Base-by-base conservation (phyloP, 225 moss, liverwort and hornwort species). In the Pseudoscleropodium purum region DNA sequence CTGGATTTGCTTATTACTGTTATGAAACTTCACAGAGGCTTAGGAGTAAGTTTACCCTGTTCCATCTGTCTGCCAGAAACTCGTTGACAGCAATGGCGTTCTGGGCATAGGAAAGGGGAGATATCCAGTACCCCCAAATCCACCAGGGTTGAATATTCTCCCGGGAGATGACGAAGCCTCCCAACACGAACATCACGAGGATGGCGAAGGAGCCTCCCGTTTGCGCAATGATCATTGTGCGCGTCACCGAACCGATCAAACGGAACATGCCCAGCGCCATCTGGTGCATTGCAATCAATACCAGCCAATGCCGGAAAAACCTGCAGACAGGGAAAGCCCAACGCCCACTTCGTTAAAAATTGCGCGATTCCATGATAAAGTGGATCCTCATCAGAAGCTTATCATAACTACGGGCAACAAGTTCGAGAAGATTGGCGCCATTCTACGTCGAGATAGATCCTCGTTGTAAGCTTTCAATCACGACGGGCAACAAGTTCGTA, bases 211-310 rank as follows among this genome's bases (percentile, higher is more conserved):
- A 91, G 43, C 97, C 97, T 16, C 94, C 95, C 2, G 97, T 95
- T 85, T 98, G 97, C 29, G 98, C 97, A 11, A 98, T 89, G 30
- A 96, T 95, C 96, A 98, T 95, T 52, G 93, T 92, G 30, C 98
- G 95, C 54, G 93, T 94, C 69, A 98, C 85, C 3, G 98, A 91
- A 75, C 94, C 97, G 62, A 98, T 91, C 37, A 94, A 77, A 56
- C 97, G 95, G 63, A 98, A 98, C 34, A 98, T 56, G 11, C 94
- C 96, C 13, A 97, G 85, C 39, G 98, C 95, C 98, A 98, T 95
- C 90, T 98, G 97, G 90, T 98, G 98, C 93, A 97, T 92, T 33
- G 93, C 85, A 85, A 98, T 93, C 82, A 98, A 87, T 57, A 98
- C 90, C 67, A 98, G 43, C 87, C 94, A 89, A 2, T 97, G 95